Percentiles rank a stretch among this genome's conserved stretches.
These are phyloP conservation scores for Cryptosporidium muris DNA, from an alignment of 169 alveolate species.

Conservation along the genomic window DNA sequence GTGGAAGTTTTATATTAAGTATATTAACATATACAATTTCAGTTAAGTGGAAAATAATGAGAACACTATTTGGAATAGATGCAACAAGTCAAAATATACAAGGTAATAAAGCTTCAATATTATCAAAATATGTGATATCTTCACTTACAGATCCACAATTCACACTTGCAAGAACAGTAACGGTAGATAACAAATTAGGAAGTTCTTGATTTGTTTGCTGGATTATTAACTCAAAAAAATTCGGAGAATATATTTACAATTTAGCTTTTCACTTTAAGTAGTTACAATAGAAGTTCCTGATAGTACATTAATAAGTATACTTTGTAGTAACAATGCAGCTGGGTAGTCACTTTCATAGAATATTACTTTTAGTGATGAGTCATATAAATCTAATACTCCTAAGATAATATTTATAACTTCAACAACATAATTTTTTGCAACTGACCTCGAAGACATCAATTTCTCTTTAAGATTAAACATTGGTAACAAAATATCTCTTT, in stretches of 20 bases:
- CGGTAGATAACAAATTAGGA: background rate
- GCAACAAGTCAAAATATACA: background rate
- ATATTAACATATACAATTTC: slow-evolving; percentile 11
- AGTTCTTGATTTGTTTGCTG: background rate
- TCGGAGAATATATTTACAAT: background rate
- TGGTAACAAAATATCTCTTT: slow-evolving; percentile 1
- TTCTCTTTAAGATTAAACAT: background rate
- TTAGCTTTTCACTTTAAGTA: too few relatives aligned
- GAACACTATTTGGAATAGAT: slow-evolving; percentile 14
- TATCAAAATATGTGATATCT: background rate
- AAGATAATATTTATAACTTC: background rate
- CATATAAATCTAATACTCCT: background rate
- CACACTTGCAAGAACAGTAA: slow-evolving; percentile 19
- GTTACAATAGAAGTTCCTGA: slow-evolving; percentile 12
- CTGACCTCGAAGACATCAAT: background rate
- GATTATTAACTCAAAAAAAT: background rate
- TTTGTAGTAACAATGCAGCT: background rate
- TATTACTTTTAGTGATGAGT: background rate
- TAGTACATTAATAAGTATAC: background rate
- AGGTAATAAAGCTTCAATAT: background rate
- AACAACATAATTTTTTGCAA: slow-evolving; percentile 1
- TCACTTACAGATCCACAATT: background rate
- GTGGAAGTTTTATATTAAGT: slow-evolving; percentile 6
- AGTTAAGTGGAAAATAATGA: slow-evolving; percentile 4
- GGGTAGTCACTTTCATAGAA: slow-evolving; percentile 21